A percentile compares a stretch with the other conserved stretches of the same genome.
Evolutionary conservation across 139 green algal species (phyloP).

Genomic region (Chlorella sp.): DNA sequence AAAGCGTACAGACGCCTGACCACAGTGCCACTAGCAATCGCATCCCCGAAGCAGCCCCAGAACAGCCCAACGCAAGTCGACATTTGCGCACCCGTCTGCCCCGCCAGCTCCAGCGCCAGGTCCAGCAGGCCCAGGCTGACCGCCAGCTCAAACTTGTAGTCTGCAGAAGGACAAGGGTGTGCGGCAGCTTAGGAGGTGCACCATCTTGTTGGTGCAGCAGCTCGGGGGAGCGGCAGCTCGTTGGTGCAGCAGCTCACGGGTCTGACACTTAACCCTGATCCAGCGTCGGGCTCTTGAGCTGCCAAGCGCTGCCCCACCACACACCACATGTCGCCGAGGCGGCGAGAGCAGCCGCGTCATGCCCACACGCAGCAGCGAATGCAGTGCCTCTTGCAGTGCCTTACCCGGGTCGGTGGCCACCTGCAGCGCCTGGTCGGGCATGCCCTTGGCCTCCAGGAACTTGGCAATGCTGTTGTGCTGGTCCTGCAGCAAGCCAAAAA

Average conservation of each 20-base stretch:
- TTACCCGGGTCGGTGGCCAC: slow-evolving; percentile 84
- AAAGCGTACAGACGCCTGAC: too few species aligned
- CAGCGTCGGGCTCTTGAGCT: neutral
- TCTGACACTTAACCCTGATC: too few species aligned
- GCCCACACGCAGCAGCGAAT: too few species aligned
- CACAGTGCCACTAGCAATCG: too few species aligned
- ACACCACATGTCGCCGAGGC: too few species aligned
- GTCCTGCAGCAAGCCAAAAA: slow-evolving; percentile 41
- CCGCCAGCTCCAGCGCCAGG: slow-evolving; percentile 81
- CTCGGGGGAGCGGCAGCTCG: too few species aligned
- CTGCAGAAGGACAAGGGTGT: slow-evolving; percentile 24
- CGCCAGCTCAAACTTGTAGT: slow-evolving; percentile 95
- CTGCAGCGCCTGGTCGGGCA: slow-evolving; percentile 83
- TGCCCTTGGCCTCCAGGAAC: slow-evolving; percentile 94
- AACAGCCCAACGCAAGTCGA: too few species aligned
- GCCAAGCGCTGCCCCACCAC: neutral
- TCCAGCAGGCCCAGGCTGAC: slow-evolving; percentile 89
- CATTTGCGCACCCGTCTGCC: slow-evolving; percentile 30
- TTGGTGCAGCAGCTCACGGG: too few species aligned
- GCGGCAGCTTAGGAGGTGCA: too few species aligned
- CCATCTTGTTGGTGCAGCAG: too few species aligned
- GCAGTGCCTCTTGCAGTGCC: neutral
- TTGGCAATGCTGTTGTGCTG: slow-evolving; percentile 87
- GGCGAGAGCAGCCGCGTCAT: too few species aligned
- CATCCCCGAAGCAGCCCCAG: too few species aligned